phyloP scores from a whole-genome alignment of 805 yeast species.

The Spencermartinsiella europaea region DNA sequence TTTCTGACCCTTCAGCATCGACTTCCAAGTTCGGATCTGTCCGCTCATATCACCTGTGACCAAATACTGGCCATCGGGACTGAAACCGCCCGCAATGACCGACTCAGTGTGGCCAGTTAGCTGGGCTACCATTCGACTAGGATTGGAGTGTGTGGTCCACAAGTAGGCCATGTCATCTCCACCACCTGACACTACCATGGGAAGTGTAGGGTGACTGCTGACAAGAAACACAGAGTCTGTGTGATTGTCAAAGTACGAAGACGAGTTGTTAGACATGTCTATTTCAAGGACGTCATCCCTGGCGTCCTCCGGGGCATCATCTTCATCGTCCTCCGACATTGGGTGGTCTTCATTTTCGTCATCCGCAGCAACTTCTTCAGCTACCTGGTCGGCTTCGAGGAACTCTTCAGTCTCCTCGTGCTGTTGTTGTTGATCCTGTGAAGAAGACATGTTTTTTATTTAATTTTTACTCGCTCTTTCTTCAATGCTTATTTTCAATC shows the following conservation, averaged over 20 bases:
- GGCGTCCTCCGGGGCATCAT: conserved; percentile 30
- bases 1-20: conserved; percentile 71
- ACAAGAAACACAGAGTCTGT: conserved; percentile 80
- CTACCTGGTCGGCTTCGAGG: conserved; percentile 26
- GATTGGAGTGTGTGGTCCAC: conserved; percentile 89
- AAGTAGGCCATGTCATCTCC: conserved; percentile 86
- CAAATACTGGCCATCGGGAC: conserved; percentile 72
- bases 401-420: conserved; percentile 20
- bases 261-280: conserved; percentile 85
- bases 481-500: background rate
- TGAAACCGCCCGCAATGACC: conserved; percentile 77
- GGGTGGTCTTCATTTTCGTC: conserved; percentile 16
- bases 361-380: conserved; percentile 20
- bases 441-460: background rate
- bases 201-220: conserved; percentile 78
- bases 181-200: conserved; percentile 86
- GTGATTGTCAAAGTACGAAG: conserved; percentile 84
- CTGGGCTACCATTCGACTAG: conserved; percentile 74
- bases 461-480: background rate
- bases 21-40: conserved; percentile 63
- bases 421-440: background rate
- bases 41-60: conserved; percentile 97
- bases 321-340: conserved; percentile 37
- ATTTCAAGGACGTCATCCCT: conserved; percentile 58
- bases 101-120: conserved; percentile 82